Evolutionary conservation across 2,329 filamentous ascomycete species (phyloP), one percentile per base, ranked within the genome.

Genomic region (Apiospora pterosperma): DNA sequence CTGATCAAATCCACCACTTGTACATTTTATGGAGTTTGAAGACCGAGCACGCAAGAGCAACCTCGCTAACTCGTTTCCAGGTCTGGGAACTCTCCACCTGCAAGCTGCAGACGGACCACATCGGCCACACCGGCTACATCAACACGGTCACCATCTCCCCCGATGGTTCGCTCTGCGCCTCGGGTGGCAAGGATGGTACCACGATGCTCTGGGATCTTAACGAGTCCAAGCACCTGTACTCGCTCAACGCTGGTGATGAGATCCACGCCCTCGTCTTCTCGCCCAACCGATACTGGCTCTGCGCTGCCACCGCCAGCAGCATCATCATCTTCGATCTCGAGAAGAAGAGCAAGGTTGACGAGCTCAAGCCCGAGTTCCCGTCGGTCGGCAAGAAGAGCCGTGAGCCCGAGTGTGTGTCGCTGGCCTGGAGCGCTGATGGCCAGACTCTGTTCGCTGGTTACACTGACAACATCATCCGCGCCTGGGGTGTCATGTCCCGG

Each of bases 291-390:
- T 99, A 99, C 93, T 99, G 96, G 96, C 91, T 99, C 76, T 99
- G 96, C 89, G 96, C 96, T 80, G 96, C 96, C 80, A 99, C 96
- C 71, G 88, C 93, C 80, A 92, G 89, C 85, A 93, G 90, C 89
- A 98, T 99, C 89, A 97, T 97, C 89, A 98, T 99, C 89, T 99
- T 99, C 86, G 96, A 99, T 80, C 90, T 99, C 75, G 96, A 99
- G 93, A 99, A 99, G 94, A 99, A 99, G 94, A 96, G 91, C 91
- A 98, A 97, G 92, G 95, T 98, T 79, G 95, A 98, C 78, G 96
- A 98, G 90, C 90, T 99, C 83, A 97, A 97, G 91, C 95, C 95
- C 74, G 96, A 99, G 83, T 97, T 96, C 87, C 87, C 93, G 79
- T 88, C 93, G 80, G 91, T 93, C 80, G 92, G 94, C 86, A 97